A percentile compares a stretch with the other conserved stretches of the same genome.
Evolutionary conservation across 208 protist species (phyloP).

Genomic region (Acanthamoeba royreba): DNA sequence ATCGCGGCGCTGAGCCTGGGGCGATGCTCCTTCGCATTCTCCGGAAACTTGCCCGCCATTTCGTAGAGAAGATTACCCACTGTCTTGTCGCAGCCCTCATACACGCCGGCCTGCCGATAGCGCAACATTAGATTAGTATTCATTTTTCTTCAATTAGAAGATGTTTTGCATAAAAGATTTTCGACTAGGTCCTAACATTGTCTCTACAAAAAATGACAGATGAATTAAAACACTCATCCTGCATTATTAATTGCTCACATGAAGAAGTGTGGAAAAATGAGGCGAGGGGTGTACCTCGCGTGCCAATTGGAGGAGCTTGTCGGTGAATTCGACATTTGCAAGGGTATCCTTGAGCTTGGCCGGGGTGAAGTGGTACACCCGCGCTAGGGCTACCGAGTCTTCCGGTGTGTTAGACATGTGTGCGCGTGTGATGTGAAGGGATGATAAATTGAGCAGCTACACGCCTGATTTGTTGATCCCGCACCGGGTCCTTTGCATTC

Average conservation of each 20-base stretch:
- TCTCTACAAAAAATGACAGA: background rate
- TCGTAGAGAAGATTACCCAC: slow-evolving; percentile 33
- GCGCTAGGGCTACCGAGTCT: background rate
- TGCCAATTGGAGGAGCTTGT: background rate
- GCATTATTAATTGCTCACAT: background rate
- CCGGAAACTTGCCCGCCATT: background rate
- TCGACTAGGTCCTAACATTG: background rate
- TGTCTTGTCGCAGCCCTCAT: background rate
- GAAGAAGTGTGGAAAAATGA: background rate
- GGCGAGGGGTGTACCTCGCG: background rate
- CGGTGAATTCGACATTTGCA: background rate
- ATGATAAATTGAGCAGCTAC: no score
- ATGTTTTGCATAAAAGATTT: background rate
- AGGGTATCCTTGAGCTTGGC: background rate
- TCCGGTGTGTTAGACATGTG: no score
- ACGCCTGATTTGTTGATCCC: no score
- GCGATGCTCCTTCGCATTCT: background rate
- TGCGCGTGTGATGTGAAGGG: no score
- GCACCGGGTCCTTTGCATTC: no score
- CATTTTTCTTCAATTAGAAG: no score
- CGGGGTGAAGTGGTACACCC: background rate
- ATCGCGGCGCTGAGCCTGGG: background rate
- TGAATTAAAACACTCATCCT: background rate
- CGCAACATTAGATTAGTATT: no score
- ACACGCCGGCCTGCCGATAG: background rate